These are phyloP conservation scores for Penicillium canescens DNA, from an alignment of 495 filamentous ascomycete species.

Conservation along the genomic window DNA sequence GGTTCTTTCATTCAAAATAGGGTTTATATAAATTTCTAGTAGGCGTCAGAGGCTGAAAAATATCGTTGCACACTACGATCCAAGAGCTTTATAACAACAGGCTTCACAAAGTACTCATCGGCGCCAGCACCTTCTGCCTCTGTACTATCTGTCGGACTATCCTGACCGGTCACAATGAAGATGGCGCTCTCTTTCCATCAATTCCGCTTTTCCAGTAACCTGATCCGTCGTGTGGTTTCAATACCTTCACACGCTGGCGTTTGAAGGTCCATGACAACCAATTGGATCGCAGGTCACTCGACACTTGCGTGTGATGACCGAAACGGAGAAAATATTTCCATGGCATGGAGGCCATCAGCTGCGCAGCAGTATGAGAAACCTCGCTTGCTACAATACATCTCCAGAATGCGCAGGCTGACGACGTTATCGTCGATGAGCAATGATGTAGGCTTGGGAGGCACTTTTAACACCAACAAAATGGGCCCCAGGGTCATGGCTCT, in stretches of 20 bases:
- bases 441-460: background rate
- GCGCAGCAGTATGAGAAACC: slow-evolving; percentile 11
- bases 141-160: slow-evolving; percentile 11
- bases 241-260: slow-evolving; percentile 87
- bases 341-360: slow-evolving; percentile 7
- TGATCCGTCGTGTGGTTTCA: slow-evolving; percentile 84
- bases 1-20: too few species aligned
- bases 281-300: slow-evolving; percentile 48
- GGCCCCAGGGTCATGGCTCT: background rate
- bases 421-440: slow-evolving; percentile 19
- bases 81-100: slow-evolving; percentile 11
- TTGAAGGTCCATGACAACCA: slow-evolving; percentile 94
- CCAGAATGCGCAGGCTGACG: slow-evolving; percentile 16
- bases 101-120: slow-evolving; percentile 16
- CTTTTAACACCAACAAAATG: background rate
- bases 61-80: slow-evolving; percentile 12
- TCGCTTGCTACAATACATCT: slow-evolving; percentile 15
- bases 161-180: slow-evolving; percentile 19
- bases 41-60: slow-evolving; percentile 5
- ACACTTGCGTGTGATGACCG: background rate
- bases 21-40: background rate
- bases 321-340: slow-evolving; percentile 7
- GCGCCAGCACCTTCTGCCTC: slow-evolving; percentile 10
- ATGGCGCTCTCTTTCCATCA: slow-evolving; percentile 1
- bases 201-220: slow-evolving; percentile 74